Percentiles rank a stretch among this genome's conserved stretches.
Conservation (phyloP, 2,329 filamentous ascomycete genomes). For the Plenodomus lindquistii region DNA sequence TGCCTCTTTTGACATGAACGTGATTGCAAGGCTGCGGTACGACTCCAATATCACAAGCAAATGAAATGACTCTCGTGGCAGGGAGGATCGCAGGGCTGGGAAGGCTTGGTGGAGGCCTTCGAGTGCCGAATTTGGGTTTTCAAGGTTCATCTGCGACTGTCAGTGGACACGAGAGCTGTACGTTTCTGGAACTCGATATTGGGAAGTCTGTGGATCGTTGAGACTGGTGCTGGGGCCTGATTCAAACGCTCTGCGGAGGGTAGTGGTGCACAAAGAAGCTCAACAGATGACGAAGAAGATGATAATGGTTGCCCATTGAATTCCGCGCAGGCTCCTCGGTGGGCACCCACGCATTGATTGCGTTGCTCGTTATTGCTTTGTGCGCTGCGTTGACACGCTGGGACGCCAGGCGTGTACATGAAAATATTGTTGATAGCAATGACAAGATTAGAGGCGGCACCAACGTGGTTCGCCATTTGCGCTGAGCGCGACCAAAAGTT, state of each 20-base stretch:
- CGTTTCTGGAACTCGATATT: background rate
- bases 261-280: conserved; percentile 23
- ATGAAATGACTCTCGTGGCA: conserved; percentile 8
- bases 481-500: conserved; percentile 22
- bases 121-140: background rate
- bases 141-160: background rate
- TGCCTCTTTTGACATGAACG: conserved; percentile 17
- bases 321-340: conserved; percentile 24
- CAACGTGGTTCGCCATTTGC: conserved; percentile 13
- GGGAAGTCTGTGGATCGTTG: conserved; percentile 13
- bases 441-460: conserved; percentile 23
- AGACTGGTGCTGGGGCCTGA: conserved; percentile 32
- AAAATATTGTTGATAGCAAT: conserved; percentile 23
- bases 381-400: conserved; percentile 30
- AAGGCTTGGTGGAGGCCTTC: background rate
- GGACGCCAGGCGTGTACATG: conserved; percentile 19
- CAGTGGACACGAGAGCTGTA: background rate
- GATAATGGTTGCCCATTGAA: conserved; percentile 24
- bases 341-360: conserved; percentile 39
- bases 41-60: conserved; percentile 28
- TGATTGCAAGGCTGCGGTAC: conserved; percentile 27
- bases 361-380: conserved; percentile 38
- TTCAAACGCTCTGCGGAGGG: conserved; percentile 13
- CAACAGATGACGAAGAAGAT: conserved; percentile 21
- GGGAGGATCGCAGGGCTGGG: background rate